A percentile compares a stretch with the other conserved stretches of the same genome.
phyloP scores from a whole-genome alignment of 2,329 filamentous ascomycete genomes.

The Epichloe sylvatica region DNA sequence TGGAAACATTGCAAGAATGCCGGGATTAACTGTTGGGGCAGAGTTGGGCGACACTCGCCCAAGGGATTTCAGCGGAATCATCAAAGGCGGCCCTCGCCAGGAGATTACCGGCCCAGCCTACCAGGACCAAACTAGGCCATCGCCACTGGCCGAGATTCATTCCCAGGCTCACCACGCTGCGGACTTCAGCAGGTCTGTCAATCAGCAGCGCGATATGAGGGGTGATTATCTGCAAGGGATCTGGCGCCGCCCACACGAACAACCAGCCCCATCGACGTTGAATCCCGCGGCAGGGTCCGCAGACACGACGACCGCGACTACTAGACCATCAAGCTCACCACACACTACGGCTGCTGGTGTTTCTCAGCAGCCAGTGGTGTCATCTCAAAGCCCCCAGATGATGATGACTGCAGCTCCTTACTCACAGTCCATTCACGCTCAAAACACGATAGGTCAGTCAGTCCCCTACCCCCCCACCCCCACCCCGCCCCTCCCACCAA shows the following conservation, averaged over 20 bases:
- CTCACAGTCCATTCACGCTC: conserved; percentile 56
- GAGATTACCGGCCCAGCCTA: conserved; percentile 80
- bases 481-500: too few relatives aligned
- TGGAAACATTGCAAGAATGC: conserved; percentile 57
- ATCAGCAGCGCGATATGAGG: conserved; percentile 65
- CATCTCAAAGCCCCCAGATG: conserved; percentile 50
- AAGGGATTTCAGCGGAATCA: conserved; percentile 69
- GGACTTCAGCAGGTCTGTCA: conserved; percentile 78
- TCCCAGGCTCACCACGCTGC: conserved; percentile 78
- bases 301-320: conserved; percentile 32
- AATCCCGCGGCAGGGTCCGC: conserved; percentile 32
- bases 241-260: conserved; percentile 74
- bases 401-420: conserved; percentile 55
- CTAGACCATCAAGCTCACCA: conserved; percentile 43
- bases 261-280: conserved; percentile 39
- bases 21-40: conserved; percentile 71
- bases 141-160: conserved; percentile 63
- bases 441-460: conserved; percentile 58
- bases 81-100: conserved; percentile 67
- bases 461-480: conserved; percentile 17
- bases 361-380: conserved; percentile 42
- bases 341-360: conserved; percentile 40
- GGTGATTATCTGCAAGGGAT: conserved; percentile 66
- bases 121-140: conserved; percentile 70
- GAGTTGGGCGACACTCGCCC: conserved; percentile 64